These are phyloP conservation scores for Paxillus involutus DNA, from an alignment of 768 basidiomycete species.

Conservation along the genomic window DNA sequence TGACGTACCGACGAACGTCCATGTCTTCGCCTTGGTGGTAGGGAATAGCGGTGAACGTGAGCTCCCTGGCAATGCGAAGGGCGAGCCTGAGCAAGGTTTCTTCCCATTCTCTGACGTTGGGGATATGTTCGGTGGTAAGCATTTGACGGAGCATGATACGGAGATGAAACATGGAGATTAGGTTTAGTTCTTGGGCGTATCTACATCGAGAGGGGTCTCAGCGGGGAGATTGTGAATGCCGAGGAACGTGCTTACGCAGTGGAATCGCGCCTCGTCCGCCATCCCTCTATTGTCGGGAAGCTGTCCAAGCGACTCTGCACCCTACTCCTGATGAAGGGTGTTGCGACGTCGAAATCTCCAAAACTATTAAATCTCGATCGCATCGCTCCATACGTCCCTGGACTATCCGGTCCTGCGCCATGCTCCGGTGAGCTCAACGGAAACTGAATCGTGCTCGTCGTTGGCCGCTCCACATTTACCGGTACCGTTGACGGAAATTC, in stretches of 20 bases:
- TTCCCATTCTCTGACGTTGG: conserved; percentile 87
- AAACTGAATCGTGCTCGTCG: conserved; percentile 76
- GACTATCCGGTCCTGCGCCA: conserved; percentile 49
- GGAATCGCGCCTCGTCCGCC: conserved; percentile 86
- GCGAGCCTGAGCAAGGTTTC: conserved; percentile 78
- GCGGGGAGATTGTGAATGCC: conserved; percentile 1
- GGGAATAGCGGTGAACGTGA: conserved; percentile 70
- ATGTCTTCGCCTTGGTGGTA: conserved; percentile 88
- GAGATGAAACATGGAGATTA: conserved; percentile 85
- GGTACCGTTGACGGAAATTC: conserved; percentile 58
- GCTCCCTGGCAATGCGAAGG: conserved; percentile 80
- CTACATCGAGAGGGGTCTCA: conserved; percentile 35
- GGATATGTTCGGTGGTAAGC: conserved; percentile 78
- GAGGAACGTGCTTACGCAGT: conserved; percentile 65
- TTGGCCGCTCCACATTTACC: conserved; percentile 45
- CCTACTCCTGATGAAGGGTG: conserved; percentile 83
- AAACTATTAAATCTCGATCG: conserved; percentile 70
- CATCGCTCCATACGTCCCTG: conserved; percentile 45
- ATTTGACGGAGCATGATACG: conserved; percentile 91
- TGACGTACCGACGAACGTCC: conserved; percentile 93
- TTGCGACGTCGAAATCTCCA: conserved; percentile 68
- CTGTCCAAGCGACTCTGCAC: conserved; percentile 76
- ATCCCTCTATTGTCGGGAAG: conserved; percentile 60
- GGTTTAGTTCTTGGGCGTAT: conserved; percentile 80
- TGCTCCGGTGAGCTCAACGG: conserved; percentile 79